Evolutionary conservation across 2,329 filamentous ascomycete species (phyloP), one percentile per base, ranked within the genome.

Genomic region (Mycosphaerella sp.): DNA sequence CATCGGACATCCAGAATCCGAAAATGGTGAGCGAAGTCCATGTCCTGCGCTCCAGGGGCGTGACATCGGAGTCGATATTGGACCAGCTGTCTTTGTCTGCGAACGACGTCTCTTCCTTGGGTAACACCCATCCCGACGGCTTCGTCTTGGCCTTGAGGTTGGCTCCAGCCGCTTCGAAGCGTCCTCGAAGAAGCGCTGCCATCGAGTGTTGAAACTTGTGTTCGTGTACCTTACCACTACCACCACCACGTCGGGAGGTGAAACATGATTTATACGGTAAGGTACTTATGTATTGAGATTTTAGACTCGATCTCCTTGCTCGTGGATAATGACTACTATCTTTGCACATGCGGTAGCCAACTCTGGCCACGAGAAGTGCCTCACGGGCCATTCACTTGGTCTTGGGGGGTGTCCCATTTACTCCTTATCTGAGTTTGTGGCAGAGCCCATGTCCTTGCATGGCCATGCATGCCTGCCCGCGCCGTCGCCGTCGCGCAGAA

Each of bases 1-100:
- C 66, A 61, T 75, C 73, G 13, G 62, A 68, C 52, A 75, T 69
- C 74, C 74, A 76, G 58, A 71, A 77, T 1, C 70, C 70, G 4
- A 71, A 59, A 27, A 73, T 66, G 1, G 70, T 69, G 51, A 68
- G 68, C 1, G 66, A 66, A 1, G 69, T 68, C 74, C 74, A 76
- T 1, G 71, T 75, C 13, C 72, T 65, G 27, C 70, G 66, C 34
- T 76, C 71, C 9, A 70, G 41, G 13, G 73, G 73, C 10, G 72
- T 74, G 0, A 72, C 70, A 57, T 75, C 73, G 49, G 64, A 66
- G 56, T 76, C 73, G 36, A 71, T 68, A 51, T 75, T 76, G 12
- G 70, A 70, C 71, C 72, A 63, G n/a, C 40, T 54, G 37, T 61
- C 66, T 17, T 67, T 64, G 49, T 72, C 70, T n/a, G 67, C 69